A percentile compares a stretch with the other conserved stretches of the same genome.
These are phyloP conservation scores for Leccinum griseonigrum DNA, from an alignment of 1,284 basidiomycete genomes.

Conservation along the genomic window DNA sequence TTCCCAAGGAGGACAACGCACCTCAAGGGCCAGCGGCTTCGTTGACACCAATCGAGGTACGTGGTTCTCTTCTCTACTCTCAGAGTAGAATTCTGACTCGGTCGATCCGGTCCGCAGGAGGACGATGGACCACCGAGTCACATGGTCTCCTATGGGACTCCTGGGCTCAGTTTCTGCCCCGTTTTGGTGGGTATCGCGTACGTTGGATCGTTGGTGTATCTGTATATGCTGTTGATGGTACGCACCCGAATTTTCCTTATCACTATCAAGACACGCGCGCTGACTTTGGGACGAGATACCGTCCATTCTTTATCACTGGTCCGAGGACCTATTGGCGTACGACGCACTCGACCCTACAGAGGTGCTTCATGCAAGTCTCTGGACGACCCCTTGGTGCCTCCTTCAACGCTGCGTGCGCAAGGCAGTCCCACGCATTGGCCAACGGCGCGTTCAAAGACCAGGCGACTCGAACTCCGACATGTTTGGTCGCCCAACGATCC, in stretches of 20 bases:
- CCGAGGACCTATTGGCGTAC: constrained; percentile 16
- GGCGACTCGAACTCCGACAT: background rate
- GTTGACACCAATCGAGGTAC: constrained; percentile 1
- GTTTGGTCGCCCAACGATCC: constrained; percentile 3
- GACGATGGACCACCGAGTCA: background rate
- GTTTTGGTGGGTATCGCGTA: constrained; percentile 15
- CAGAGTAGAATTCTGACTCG: no score
- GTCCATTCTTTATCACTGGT: constrained; percentile 20
- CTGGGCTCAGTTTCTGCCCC: constrained; percentile 24
- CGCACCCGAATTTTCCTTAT: background rate
- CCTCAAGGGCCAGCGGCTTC: background rate
- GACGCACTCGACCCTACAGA: constrained; percentile 12
- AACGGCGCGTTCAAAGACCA: background rate
- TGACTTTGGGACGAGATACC: constrained; percentile 19
- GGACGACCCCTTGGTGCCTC: constrained; percentile 7
- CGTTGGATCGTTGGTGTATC: constrained; percentile 18
- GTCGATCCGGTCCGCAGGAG: constrained; percentile 9
- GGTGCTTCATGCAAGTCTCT: constrained; percentile 6
- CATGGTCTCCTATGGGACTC: constrained; percentile 7
- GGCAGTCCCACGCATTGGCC: background rate
- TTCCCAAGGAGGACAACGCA: background rate
- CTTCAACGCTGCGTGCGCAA: constrained; percentile 5
- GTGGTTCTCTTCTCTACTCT: no score
- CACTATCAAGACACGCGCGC: background rate
- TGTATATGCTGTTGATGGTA: constrained; percentile 28